These are phyloP conservation scores for Cercospora sp. DNA, from an alignment of 2,329 filamentous ascomycete species.

Conservation along the genomic window DNA sequence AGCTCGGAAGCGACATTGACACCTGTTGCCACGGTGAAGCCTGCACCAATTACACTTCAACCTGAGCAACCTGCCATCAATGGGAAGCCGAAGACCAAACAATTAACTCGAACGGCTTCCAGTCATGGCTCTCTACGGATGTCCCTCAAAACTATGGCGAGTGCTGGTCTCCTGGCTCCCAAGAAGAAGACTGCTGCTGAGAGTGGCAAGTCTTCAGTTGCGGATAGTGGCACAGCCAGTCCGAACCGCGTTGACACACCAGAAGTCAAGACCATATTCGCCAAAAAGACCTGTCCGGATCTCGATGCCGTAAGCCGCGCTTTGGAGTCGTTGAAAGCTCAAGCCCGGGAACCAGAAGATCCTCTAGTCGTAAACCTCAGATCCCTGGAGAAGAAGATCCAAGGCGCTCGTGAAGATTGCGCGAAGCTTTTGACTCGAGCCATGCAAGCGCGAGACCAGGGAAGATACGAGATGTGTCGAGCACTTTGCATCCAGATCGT, in stretches of 20 bases:
- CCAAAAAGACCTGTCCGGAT: conserved; percentile 21
- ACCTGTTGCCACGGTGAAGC: background rate
- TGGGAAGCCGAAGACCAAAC: background rate
- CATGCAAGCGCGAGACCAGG: conserved; percentile 27
- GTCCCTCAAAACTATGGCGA: conserved; percentile 10
- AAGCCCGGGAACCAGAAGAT: conserved; percentile 8
- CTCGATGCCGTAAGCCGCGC: conserved; percentile 27
- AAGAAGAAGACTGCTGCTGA: conserved; percentile 9
- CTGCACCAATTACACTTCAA: background rate
- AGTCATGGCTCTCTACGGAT: conserved; percentile 10
- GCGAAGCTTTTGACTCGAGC: conserved; percentile 26
- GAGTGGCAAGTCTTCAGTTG: background rate
- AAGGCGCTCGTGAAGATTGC: conserved; percentile 19
- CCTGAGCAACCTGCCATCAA: background rate
- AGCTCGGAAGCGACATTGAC: conserved; percentile 9
- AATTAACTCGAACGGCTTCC: background rate
- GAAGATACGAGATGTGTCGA: conserved; percentile 27
- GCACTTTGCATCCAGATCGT: conserved; percentile 28
- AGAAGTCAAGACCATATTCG: conserved; percentile 27
- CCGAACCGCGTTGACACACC: conserved; percentile 18
- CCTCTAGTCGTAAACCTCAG: conserved; percentile 18
- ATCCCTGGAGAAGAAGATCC: conserved; percentile 21
- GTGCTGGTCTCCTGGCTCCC: conserved; percentile 1
- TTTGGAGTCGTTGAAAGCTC: conserved; percentile 21
- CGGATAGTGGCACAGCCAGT: conserved; percentile 13